These are phyloP conservation scores for Rhododendron simsii DNA, from an alignment of 148 eudicot genomes.

Conservation along the genomic window DNA sequence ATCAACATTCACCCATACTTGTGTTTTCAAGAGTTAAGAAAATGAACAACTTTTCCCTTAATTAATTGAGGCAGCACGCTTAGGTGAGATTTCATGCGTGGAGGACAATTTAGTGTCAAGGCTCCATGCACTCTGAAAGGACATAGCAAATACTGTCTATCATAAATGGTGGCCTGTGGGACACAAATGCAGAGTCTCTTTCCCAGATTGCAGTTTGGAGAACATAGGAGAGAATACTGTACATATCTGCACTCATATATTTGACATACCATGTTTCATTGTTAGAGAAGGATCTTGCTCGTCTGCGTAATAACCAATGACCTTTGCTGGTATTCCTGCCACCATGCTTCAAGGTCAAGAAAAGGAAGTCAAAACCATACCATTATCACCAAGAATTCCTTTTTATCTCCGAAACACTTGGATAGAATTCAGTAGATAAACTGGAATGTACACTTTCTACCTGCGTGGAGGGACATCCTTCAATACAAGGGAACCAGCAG, in stretches of 20 bases:
- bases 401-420: not conserved
- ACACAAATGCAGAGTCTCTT: not conserved
- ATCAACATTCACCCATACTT: not conserved
- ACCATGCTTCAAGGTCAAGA: slow-evolving; percentile 39
- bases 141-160: not conserved
- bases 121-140: not conserved
- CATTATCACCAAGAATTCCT: not conserved
- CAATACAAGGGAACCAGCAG: slow-evolving; percentile 58
- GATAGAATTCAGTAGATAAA: not conserved
- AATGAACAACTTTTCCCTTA: not conserved
- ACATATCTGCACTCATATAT: not conserved
- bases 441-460: slow-evolving; percentile 15
- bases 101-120: not conserved
- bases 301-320: slow-evolving; percentile 54
- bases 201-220: not conserved
- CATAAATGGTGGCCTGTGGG: not conserved
- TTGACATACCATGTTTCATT: slow-evolving; percentile 53
- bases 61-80: not conserved
- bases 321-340: slow-evolving; percentile 61
- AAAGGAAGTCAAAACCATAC: not conserved
- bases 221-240: not conserved
- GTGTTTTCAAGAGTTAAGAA: not conserved
- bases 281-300: slow-evolving; percentile 58
- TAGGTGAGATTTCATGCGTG: not conserved
- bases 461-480: slow-evolving; percentile 59